Conservation (phyloP, 2,329 filamentous ascomycete species). For the Venturia oleaginea region DNA sequence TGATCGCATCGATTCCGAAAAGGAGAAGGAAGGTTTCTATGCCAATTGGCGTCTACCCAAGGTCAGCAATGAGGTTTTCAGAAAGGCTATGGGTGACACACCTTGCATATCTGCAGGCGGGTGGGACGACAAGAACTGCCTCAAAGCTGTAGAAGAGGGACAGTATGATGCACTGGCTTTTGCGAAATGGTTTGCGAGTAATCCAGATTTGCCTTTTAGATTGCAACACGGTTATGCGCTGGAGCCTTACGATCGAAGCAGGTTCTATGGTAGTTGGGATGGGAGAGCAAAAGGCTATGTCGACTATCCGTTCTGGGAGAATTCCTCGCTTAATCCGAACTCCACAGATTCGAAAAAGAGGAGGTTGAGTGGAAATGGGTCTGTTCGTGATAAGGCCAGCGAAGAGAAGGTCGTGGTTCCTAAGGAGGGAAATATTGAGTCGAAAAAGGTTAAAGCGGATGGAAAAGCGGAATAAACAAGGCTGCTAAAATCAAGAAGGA, state of each 20-base stretch:
- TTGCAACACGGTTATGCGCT: slow-evolving; percentile 35
- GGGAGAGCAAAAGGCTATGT: slow-evolving; percentile 27
- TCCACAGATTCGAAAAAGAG: neutral
- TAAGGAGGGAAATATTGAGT: neutral
- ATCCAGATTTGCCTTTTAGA: slow-evolving; percentile 40
- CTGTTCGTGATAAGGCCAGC: neutral
- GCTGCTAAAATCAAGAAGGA: too few relatives aligned
- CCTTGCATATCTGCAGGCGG: slow-evolving; percentile 8
- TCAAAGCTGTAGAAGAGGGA: slow-evolving; percentile 34
- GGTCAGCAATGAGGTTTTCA: neutral
- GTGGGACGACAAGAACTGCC: slow-evolving; percentile 19
- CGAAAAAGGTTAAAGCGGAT: neutral
- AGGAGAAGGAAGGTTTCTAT: slow-evolving; percentile 29
- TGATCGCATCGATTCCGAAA: slow-evolving; percentile 28
- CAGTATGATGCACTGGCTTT: slow-evolving; percentile 31
- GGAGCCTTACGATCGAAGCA: slow-evolving; percentile 35
- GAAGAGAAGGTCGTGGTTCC: neutral
- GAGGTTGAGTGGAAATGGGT: neutral
- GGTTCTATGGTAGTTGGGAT: slow-evolving; percentile 34
- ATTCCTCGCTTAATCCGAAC: neutral
- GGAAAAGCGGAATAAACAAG: neutral
- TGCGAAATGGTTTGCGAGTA: slow-evolving; percentile 41
- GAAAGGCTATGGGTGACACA: slow-evolving; percentile 19
- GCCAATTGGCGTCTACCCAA: slow-evolving; percentile 1
- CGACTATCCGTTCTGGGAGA: slow-evolving; percentile 30